Evolutionary conservation across 2,329 filamentous ascomycete genomes (phyloP), one percentile per base, ranked within the genome.

Genomic region (Chaetomium strumarium): DNA sequence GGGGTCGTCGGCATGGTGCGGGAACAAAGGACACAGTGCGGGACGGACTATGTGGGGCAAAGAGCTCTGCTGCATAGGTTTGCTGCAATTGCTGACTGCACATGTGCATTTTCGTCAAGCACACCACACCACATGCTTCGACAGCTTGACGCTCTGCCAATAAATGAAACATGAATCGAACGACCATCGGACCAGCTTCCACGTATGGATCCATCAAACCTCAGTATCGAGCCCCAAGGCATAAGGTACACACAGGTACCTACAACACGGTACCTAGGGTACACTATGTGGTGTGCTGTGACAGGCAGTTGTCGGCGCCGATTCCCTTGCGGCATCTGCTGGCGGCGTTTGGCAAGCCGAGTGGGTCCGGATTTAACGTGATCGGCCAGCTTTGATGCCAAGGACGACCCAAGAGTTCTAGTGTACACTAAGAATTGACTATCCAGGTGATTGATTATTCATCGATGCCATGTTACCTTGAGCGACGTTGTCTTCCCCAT

Each of bases 11-110:
- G 41, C 19, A 34, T 41, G 45, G 41, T 39, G 54, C 43, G 37
- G 37, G 36, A 41, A 24, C 19, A 5, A 14, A 19, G 12, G 20
- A 17, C 12, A 53, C 50, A 39, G 46, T 52, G 51, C 48, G 11
- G 17, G 5, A 17, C 33, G 12, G n/a, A 57, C 55, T 47, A 51
- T 57, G 51, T 33, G 55, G 55, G 55, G 45, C 29, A 6, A 5
- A 13, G n/a, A 29, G 38, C 33, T 30, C n/a, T 19, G n/a, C 11
- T 40, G 36, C 46, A 20, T 5, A 10, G 33, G 11, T 14, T 14
- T 12, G 11, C 33, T 31, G 6, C 34, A 49, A 30, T 39, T 43
- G 40, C 41, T 44, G 19, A 41, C 36, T 36, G 13, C 24, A 8
- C 17, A 38, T 30, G 12, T 41, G 16, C 31, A 13, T 14, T 37